These are phyloP conservation scores for Haplosporangium sp. DNA, from an alignment of 371 early-diverging fungal genomes.

Conservation along the genomic window DNA sequence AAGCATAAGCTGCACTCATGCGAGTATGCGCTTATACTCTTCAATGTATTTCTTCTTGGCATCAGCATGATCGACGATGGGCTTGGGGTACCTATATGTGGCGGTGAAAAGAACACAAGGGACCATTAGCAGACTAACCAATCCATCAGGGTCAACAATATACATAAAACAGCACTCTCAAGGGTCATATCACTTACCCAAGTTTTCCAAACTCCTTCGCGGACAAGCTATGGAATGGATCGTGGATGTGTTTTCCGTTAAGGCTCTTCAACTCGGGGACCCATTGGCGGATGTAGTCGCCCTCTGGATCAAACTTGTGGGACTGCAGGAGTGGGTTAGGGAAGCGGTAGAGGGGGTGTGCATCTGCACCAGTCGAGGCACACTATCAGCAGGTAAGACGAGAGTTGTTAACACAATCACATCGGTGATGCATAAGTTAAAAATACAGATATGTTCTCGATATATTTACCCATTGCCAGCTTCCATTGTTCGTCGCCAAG, in stretches of 20 bases:
- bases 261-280: slow-evolving; percentile 60
- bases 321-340: slow-evolving; percentile 68
- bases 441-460: neutral
- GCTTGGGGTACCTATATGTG: slow-evolving; percentile 57
- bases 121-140: too few species aligned
- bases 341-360: slow-evolving; percentile 75
- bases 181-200: slow-evolving; percentile 28
- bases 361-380: slow-evolving; percentile 73
- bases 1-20: neutral
- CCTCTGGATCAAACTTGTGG: slow-evolving; percentile 65
- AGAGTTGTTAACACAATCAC: neutral
- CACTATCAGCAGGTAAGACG: slow-evolving; percentile 20
- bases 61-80: slow-evolving; percentile 67
- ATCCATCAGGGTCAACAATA: too few species aligned
- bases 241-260: slow-evolving; percentile 50
- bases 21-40: slow-evolving; percentile 44
- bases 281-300: slow-evolving; percentile 61
- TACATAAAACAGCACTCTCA: neutral
- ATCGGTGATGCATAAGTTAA: too few species aligned
- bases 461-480: slow-evolving; percentile 76
- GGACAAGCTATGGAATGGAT: slow-evolving; percentile 53
- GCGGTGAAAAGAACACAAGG: neutral
- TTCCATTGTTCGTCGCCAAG: slow-evolving; percentile 74
- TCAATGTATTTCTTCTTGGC: slow-evolving; percentile 52
- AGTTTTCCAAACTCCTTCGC: slow-evolving; percentile 56